Percentiles rank a stretch among this genome's conserved stretches.
Conservation (phyloP, 768 basidiomycete species). For the Chalciporus pseudorubinellus region DNA sequence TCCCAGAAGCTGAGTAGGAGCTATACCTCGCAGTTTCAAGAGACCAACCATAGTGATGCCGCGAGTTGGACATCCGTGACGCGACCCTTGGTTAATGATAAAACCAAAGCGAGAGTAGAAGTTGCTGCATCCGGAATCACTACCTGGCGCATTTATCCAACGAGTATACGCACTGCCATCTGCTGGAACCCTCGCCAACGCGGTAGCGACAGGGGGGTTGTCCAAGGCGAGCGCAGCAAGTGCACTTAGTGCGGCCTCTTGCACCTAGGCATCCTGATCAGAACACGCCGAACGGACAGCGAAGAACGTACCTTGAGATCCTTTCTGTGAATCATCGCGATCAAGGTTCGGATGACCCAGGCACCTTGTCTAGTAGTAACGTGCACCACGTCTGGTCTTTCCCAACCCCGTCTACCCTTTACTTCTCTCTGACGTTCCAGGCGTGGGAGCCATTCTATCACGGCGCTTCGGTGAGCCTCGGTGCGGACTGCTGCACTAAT, state of each 20-base stretch:
- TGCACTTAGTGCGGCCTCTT: slow-evolving; percentile 64
- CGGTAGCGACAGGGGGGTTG: slow-evolving; percentile 49
- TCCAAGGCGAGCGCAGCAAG: slow-evolving; percentile 68
- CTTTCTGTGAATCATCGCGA: slow-evolving; percentile 44
- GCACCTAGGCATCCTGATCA: slow-evolving; percentile 39
- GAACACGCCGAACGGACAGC: background rate
- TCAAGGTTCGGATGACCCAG: slow-evolving; percentile 57
- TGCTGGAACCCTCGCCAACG: slow-evolving; percentile 41
- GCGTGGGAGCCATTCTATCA: slow-evolving; percentile 64
- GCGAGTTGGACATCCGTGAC: slow-evolving; percentile 62
- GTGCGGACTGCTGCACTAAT: slow-evolving; percentile 52
- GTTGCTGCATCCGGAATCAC: slow-evolving; percentile 8
- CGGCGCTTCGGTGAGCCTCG: slow-evolving; percentile 44
- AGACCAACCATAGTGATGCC: slow-evolving; percentile 62
- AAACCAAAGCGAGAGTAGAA: slow-evolving; percentile 38
- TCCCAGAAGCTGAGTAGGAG: background rate
- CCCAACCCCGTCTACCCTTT: slow-evolving; percentile 70
- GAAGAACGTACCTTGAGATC: slow-evolving; percentile 50
- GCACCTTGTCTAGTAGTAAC: slow-evolving; percentile 47
- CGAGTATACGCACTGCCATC: slow-evolving; percentile 40
- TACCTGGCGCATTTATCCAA: slow-evolving; percentile 3
- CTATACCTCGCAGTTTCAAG: background rate
- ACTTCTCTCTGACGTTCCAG: slow-evolving; percentile 52
- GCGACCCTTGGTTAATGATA: slow-evolving; percentile 58
- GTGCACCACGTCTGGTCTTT: slow-evolving; percentile 48